Base-by-base conservation (phyloP, 768 basidiomycete species). In the Dioszegia aurantiaca region DNA sequence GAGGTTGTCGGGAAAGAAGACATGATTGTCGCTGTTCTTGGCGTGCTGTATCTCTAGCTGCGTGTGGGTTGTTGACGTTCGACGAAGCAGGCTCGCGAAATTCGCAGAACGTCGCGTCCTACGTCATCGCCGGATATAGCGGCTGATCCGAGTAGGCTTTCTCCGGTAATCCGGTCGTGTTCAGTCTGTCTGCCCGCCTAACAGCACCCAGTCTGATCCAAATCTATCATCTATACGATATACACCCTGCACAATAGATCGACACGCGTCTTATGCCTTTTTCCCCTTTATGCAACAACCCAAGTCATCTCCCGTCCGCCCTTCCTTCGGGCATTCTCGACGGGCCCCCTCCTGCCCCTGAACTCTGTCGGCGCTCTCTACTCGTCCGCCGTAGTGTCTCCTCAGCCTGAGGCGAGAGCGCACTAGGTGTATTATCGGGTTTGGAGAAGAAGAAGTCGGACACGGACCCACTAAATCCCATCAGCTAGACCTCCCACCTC, bases 381-480 rank as follows among this genome's bases (percentile, higher is more conserved):
- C 40, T 55, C 36, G 24, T 33, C 43, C 53, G 33, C 27, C 52
- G 24, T 37, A 33, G 39, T 11, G 33, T 21, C 16, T 14, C 39
- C 12, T 33, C n/a, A 16, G 16, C 40, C 8, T 40, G 51, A 19
- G 51, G 51, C 23, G 51, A 53, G 9, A 53, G 37, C 11, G 10
- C 19, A 26, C 37, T 28, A 12, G 59, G 45, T 9, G 41, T 31
- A 16, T 23, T 40, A 40, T 75, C 73, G 17, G 73, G 61, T 58
- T 69, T 67, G n/a, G 69, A 59, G 56, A 76, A 76, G 65, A 76
- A 76, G 61, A 76, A 76, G 49, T 76, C 75, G 17, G 75, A 69
- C 21, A 76, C 70, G 47, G 68, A 70, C n/a, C 70, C 75, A 53
- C 75, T 76, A 19, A 36, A 33, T 6, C 11, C 44, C 23, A n/a